These are phyloP conservation scores for Nosema muscidifuracis DNA, from an alignment of 371 early-diverging fungal genomes.

Conservation along the genomic window DNA sequence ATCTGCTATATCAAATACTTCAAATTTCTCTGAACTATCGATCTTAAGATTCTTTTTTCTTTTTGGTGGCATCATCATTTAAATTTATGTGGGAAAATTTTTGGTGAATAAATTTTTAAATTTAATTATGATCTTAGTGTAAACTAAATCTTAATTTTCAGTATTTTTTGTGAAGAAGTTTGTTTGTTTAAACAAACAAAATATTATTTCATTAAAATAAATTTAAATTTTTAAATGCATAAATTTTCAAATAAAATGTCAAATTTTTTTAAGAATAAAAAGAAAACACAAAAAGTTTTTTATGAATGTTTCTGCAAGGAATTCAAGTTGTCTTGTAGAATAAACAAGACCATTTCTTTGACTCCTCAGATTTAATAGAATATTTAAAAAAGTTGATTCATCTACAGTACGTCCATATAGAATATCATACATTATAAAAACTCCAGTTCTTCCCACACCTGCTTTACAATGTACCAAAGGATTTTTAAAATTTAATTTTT, in stretches of 20 bases:
- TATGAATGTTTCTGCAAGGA: background rate
- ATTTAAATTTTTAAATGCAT: too few relatives aligned
- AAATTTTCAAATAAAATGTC: too few relatives aligned
- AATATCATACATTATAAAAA: conserved; percentile 70
- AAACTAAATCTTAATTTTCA: too few relatives aligned
- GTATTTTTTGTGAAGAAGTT: background rate
- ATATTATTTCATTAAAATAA: too few relatives aligned
- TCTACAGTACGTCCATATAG: conserved; percentile 64
- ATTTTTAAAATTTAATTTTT: conserved; percentile 53
- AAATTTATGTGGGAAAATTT: conserved; percentile 1
- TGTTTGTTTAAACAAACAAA: background rate
- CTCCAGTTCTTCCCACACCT: conserved; percentile 90
- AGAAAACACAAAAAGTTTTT: too few relatives aligned
- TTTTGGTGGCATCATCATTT: background rate
- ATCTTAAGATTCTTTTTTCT: conserved; percentile 5
- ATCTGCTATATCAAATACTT: background rate
- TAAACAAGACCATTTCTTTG: conserved; percentile 53
- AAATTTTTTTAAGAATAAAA: too few relatives aligned
- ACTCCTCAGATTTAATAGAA: conserved; percentile 49
- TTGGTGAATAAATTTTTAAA: background rate
- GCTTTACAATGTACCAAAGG: conserved; percentile 84
- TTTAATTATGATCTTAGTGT: too few relatives aligned
- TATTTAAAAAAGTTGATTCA: conserved; percentile 52
- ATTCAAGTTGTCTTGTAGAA: conserved; percentile 40
- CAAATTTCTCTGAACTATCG: background rate